Evolutionary conservation across 2,329 filamentous ascomycete genomes (phyloP).

Genomic region (Ascochyta fabae): DNA sequence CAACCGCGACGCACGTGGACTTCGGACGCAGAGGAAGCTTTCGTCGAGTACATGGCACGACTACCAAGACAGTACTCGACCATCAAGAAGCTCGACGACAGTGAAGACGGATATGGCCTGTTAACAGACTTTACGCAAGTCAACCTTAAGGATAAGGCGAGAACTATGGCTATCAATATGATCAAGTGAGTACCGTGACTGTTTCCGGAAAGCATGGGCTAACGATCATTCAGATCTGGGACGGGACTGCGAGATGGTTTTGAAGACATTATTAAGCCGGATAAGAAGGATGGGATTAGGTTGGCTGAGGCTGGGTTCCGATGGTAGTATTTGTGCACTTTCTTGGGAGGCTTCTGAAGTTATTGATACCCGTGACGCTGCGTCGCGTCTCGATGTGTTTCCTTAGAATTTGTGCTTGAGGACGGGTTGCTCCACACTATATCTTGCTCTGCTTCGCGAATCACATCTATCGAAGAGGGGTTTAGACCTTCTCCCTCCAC

Average conservation of each 20-base stretch:
- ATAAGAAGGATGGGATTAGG: slow-evolving; percentile 22
- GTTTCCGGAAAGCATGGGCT: slow-evolving; percentile 2
- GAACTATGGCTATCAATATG: slow-evolving; percentile 50
- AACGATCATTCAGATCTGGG: slow-evolving; percentile 31
- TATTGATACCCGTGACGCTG: slow-evolving; percentile 27
- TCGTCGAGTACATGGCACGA: slow-evolving; percentile 58
- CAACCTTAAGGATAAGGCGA: slow-evolving; percentile 57
- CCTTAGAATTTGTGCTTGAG: not conserved
- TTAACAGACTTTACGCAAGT: slow-evolving; percentile 56
- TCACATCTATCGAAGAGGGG: too few species aligned
- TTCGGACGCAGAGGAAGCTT: slow-evolving; percentile 44
- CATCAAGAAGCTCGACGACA: slow-evolving; percentile 48
- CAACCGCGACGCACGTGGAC: slow-evolving; percentile 35
- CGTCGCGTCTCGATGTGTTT: slow-evolving; percentile 6
- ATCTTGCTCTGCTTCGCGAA: too few species aligned
- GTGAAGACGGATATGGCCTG: slow-evolving; percentile 22
- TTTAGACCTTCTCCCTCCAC: slow-evolving; percentile 57
- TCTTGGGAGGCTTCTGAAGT: slow-evolving; percentile 2
- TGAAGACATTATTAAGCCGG: slow-evolving; percentile 28
- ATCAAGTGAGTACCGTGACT: slow-evolving; percentile 44
- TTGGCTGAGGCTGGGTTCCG: slow-evolving; percentile 29
- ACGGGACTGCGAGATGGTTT: slow-evolving; percentile 39
- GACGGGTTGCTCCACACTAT: not conserved
- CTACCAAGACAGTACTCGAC: slow-evolving; percentile 56
- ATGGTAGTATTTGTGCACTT: slow-evolving; percentile 21